Percentiles rank a stretch among this genome's conserved stretches.
Conservation (phyloP, 495 filamentous ascomycete genomes). For the Hyaloscypha finlandica region DNA sequence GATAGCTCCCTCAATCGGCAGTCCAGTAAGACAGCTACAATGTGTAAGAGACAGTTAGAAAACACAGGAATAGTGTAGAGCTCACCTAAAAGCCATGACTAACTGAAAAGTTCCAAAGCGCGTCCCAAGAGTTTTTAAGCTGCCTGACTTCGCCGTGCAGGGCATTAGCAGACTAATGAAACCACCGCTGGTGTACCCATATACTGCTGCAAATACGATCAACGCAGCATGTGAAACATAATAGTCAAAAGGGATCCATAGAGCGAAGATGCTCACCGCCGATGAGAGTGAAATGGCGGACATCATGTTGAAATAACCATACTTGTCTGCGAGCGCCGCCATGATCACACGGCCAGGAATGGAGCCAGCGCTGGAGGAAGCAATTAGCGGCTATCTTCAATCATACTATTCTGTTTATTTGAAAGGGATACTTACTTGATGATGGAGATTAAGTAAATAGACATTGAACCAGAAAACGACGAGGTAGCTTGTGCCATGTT, state of each 20-base stretch:
- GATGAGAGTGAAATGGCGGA: conserved; percentile 21
- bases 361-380: conserved; percentile 25
- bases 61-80: neutral
- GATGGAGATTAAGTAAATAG: conserved; percentile 31
- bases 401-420: neutral
- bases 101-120: conserved; percentile 39
- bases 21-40: conserved; percentile 35
- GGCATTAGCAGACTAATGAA: conserved; percentile 38
- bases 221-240: conserved; percentile 28
- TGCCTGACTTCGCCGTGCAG: conserved; percentile 37
- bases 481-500: conserved; percentile 43
- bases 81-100: conserved; percentile 34
- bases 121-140: conserved; percentile 35
- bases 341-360: conserved; percentile 30
- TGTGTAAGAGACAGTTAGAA: conserved; percentile 2
- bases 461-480: neutral
- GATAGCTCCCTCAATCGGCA: conserved; percentile 38
- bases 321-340: conserved; percentile 22
- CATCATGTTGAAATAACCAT: conserved; percentile 32
- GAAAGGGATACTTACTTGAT: conserved; percentile 22
- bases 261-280: conserved; percentile 35
- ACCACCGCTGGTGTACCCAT: conserved; percentile 41
- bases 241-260: conserved; percentile 33
- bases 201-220: conserved; percentile 37
- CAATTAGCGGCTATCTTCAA: neutral